These are phyloP conservation scores for Botryotinia globosa DNA, from an alignment of 2,329 filamentous ascomycete genomes.

Conservation along the genomic window DNA sequence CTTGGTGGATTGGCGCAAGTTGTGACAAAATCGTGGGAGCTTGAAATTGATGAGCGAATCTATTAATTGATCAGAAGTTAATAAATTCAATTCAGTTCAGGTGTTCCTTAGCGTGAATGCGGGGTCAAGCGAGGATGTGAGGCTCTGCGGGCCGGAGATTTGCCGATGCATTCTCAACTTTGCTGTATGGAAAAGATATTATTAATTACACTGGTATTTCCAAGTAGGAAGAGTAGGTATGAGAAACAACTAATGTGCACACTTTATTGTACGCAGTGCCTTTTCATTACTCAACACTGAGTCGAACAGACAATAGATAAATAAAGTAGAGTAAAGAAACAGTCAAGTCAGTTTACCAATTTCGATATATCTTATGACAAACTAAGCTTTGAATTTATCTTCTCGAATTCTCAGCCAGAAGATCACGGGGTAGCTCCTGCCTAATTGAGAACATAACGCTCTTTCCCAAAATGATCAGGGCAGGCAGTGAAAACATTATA, in stretches of 20 bases:
- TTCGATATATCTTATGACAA: neutral
- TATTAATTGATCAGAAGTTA: neutral
- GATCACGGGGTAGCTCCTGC: neutral
- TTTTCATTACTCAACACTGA: neutral
- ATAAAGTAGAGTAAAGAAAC: neutral
- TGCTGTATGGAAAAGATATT: neutral
- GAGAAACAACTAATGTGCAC: neutral
- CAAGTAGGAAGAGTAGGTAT: neutral
- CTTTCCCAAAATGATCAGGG: neutral
- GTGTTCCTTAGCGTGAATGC: neutral
- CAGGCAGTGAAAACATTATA: neutral
- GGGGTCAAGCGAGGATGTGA: conserved; percentile 7
- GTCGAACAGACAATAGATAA: neutral
- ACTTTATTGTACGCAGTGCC: neutral
- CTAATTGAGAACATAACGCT: neutral
- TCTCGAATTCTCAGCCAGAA: neutral
- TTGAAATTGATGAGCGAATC: neutral
- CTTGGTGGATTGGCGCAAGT: neutral
- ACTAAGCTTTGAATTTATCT: neutral
- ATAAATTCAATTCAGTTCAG: neutral
- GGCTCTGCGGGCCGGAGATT: neutral
- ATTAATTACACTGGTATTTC: neutral
- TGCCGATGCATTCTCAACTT: neutral
- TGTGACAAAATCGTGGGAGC: neutral
- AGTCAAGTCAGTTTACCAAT: rapidly evolving